Conservation (phyloP, 371 early-diverging fungal species). For the Mucor lusitanicus region DNA sequence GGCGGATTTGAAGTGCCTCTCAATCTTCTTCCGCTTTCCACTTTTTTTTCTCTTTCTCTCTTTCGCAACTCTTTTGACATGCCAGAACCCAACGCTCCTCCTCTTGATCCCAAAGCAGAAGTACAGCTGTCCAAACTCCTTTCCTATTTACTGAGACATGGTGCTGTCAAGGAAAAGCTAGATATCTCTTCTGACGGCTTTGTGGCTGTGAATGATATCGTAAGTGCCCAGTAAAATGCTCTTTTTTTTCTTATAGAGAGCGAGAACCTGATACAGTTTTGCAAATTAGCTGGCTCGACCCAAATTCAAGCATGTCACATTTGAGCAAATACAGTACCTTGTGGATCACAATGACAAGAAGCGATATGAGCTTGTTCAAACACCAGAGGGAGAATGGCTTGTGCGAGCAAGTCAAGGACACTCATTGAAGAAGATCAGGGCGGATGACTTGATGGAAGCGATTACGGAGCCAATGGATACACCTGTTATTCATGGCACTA, state of each 20-base stretch:
- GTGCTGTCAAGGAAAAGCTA: conserved; percentile 77
- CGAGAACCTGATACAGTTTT: too few species aligned
- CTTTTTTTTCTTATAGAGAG: too few species aligned
- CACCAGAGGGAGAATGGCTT: conserved; percentile 41
- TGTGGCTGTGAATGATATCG: conserved; percentile 64
- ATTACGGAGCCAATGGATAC: conserved; percentile 58
- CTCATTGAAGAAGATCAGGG: conserved; percentile 41
- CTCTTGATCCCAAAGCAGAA: conserved; percentile 7
- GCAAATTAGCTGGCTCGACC: conserved; percentile 45
- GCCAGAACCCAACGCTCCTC: background rate
- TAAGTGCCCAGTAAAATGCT: conserved; percentile 21
- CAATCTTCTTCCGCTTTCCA: too few species aligned
- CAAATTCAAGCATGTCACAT: conserved; percentile 56
- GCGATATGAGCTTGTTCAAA: conserved; percentile 62
- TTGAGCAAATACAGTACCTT: conserved; percentile 57
- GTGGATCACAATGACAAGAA: conserved; percentile 82
- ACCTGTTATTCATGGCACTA: conserved; percentile 81
- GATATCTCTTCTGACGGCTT: conserved; percentile 76
- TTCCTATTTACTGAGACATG: conserved; percentile 83
- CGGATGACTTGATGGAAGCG: conserved; percentile 55
- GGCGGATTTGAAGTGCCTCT: too few species aligned
- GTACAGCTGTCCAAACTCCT: conserved; percentile 73
- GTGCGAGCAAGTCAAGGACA: conserved; percentile 92
- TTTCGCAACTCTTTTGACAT: background rate
- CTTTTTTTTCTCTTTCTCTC: background rate